phyloP scores from a whole-genome alignment of 805 yeast genomes.

The Schwanniomyces pseudopolymorphus region DNA sequence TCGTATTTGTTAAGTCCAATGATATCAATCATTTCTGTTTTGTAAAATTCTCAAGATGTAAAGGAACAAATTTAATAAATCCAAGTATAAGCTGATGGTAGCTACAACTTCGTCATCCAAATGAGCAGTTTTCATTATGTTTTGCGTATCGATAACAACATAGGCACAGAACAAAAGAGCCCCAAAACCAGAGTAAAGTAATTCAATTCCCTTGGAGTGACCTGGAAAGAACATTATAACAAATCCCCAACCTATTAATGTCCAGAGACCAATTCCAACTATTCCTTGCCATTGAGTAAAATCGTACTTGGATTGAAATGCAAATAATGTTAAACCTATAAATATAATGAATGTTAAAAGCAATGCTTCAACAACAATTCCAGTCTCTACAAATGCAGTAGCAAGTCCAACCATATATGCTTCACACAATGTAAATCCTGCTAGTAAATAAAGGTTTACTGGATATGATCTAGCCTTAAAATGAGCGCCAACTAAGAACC shows the following conservation, averaged over 20 bases:
- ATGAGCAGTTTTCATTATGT: constrained; percentile 68
- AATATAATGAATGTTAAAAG: constrained; percentile 68
- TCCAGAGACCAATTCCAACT: constrained; percentile 56
- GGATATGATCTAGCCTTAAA: constrained; percentile 70
- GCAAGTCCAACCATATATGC: constrained; percentile 69
- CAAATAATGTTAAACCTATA: constrained; percentile 73
- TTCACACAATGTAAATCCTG: constrained; percentile 72
- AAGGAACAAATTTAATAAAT: constrained; percentile 76
- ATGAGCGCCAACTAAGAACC: constrained; percentile 61
- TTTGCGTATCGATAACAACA: constrained; percentile 78
- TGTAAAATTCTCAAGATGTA: constrained; percentile 67
- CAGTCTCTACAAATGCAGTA: constrained; percentile 61
- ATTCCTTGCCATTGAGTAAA: constrained; percentile 67
- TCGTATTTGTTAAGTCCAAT: neutral
- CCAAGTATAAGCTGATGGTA: constrained; percentile 75
- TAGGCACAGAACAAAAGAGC: constrained; percentile 72
- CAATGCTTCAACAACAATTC: constrained; percentile 68
- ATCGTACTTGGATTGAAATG: constrained; percentile 76
- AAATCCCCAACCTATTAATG: constrained; percentile 69
- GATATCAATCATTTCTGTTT: constrained; percentile 15
- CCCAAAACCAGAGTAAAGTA: constrained; percentile 69
- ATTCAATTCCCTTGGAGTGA: constrained; percentile 53
- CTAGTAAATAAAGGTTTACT: constrained; percentile 56
- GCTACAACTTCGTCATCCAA: constrained; percentile 88
- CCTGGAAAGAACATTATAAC: constrained; percentile 59